Base-by-base conservation (phyloP, 1,139 yeast species). In the Taiozyma sp. region DNA sequence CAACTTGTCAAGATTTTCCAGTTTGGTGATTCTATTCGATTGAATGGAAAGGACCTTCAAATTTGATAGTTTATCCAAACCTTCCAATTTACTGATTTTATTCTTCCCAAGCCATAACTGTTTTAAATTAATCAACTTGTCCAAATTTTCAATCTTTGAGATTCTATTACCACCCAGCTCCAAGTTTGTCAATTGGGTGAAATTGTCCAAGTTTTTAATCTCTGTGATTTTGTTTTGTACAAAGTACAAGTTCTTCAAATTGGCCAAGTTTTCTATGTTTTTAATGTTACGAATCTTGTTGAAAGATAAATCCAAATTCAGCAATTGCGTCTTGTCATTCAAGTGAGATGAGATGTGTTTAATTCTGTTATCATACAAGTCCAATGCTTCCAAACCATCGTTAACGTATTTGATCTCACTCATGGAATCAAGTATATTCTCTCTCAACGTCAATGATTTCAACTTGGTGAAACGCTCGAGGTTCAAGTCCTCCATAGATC, bases 51-150 rank as follows among this genome's bases (percentile, higher is more conserved):
- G 73, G 14, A 93, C 81, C 50, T 81, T 78, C 59, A 95, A 74
- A 54, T 86, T 86, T 43, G 69, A 67, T 54, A 93, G 74, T n/a
- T 72, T 71, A 37, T 72, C 68, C 54, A 95, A 70, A 62, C 88
- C 87, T 55, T 85, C 79, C 44, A 95, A 70, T 63, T 71, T 77
- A 1, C 78, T 65, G 49, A 95, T 88, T 54, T 80, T 78, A 67
- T 95, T 95, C 64, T 91, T 90, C 42, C 99, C 99, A 44, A 95
- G 73, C 99, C 99, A 95, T 47, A 95, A 72, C 66, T 91, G 88
- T 56, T 81, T 80, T 48, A 95, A 70, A 48, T 76, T 79, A 1
- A 68, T 68, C 52, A 88, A 70, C 2, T 64, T 61, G 16, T 76
- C 77, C 61, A 91, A 67, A 47, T 77, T 77, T 11, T 61, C 61